Base-by-base conservation (phyloP, 2,329 filamentous ascomycete genomes). In the Alternaria panax region DNA sequence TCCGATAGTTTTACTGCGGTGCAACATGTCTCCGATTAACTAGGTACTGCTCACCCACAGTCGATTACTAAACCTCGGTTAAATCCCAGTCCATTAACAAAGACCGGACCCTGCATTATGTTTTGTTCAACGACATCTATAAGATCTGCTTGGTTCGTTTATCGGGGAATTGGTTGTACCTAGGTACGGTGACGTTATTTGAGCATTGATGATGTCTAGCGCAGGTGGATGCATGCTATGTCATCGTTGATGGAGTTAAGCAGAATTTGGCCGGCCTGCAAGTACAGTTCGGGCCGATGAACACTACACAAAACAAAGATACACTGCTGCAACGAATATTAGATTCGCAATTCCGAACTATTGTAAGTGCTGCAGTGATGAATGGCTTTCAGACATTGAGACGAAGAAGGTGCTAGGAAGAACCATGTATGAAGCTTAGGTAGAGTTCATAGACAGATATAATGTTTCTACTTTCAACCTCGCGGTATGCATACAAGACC, bases 171-270 rank as follows among this genome's bases (percentile, higher is more conserved):
- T 32, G 32, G 54, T 27, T 30, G 8, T n/a, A n/a, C n/a, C n/a
- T n/a, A n/a, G n/a, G n/a, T n/a, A 16, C 50, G 41, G 25, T 34
- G 54, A 32, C 48, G 48, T 22, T 40, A n/a, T 40, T 11, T 47
- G 27, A 41, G 41, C 32, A 47, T 41, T 46, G 7, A 57, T 53
- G 54, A 53, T 53, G 43, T 54, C 28, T 32, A 22, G 25, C 24
- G 18, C 16, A 28, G 36, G 18, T 30, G 12, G n/a, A 7, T 18
- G 14, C 18, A 28, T 22, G 16, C 20, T 43, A 58, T 54, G 43
- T 43, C 42, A 54, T 57, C n/a, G 27, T 54, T 18, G 34, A 43
- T 30, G 43, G 51, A 43, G 18, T 34, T 58, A 48, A 42, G 16
- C 50, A 36, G 34, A 52, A 27, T 54, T 58, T 47, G 42, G n/a